Conservation (phyloP, 176 grass and related monocot species). For the Zea luxurians region DNA sequence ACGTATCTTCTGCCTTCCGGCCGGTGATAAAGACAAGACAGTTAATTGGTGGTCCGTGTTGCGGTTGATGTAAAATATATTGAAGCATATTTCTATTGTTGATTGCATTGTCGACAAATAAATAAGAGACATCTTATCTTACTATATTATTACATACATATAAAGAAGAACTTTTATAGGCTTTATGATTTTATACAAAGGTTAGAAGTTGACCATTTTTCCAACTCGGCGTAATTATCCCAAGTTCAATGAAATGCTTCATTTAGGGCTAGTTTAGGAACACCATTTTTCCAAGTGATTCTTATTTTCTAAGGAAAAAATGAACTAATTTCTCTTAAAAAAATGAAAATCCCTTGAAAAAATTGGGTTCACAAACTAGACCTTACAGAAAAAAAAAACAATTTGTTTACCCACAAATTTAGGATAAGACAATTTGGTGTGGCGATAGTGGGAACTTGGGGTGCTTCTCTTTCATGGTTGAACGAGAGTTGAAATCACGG, state of each 20-base stretch:
- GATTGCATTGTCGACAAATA: background rate
- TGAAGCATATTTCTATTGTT: background rate
- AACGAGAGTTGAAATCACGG: conserved; percentile 18
- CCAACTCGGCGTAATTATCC: too few species aligned
- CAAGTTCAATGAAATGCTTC: too few species aligned
- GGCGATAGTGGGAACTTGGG: conserved; percentile 38
- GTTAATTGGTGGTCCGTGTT: background rate
- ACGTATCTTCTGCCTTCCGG: background rate
- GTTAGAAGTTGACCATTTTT: too few species aligned
- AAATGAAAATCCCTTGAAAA: too few species aligned
- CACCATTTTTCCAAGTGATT: too few species aligned
- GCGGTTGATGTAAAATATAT: conserved; percentile 9
- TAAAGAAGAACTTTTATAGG: background rate
- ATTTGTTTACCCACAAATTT: conserved; percentile 16
- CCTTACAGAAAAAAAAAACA: too few species aligned
- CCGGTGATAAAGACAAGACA: background rate
- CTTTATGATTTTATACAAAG: background rate
- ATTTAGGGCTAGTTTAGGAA: too few species aligned
- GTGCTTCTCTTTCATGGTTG: conserved; percentile 37
- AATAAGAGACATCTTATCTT: background rate
- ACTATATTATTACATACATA: background rate
- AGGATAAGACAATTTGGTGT: conserved; percentile 36
- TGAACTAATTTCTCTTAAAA: too few species aligned
- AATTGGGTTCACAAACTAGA: too few species aligned
- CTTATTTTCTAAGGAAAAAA: too few species aligned